Base-by-base conservation (phyloP, 2,329 filamentous ascomycete species). In the Bipolaris zeicola region DNA sequence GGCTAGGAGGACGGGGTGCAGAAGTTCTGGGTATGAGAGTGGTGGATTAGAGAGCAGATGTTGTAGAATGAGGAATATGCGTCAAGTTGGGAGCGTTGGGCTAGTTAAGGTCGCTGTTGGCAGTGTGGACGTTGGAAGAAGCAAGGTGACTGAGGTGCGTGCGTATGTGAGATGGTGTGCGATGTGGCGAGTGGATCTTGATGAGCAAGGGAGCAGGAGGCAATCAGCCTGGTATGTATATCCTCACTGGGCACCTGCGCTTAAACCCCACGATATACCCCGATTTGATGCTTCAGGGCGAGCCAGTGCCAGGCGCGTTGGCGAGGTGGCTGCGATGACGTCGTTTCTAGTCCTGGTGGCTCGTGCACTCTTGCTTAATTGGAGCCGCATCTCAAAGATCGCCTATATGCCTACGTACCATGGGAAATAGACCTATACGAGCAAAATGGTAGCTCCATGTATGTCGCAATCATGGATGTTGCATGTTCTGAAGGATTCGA, bases 1-100 rank as follows among this genome's bases (percentile, higher is more conserved):
- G 61, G 61, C 14, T 14, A 39, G 60, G 46, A 57, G 61, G 53
- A 64, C 70, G 66, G 69, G 57, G 65, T 63, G 50, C 55, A 63
- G 60, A 52, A 58, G 60, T 33, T 60, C 50, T 55, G 47, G 43
- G 41, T 39, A 42, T 26, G 14, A 47, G 53, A 47, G 50, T 57
- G 34, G 47, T 50, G 52, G 55, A 49, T 50, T 52, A 42, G 43
- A 46, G 44, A 47, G 51, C 26, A 41, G 37, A 34, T 24, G 37
- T 46, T 48, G 33, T 50, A 38, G 41, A 47, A 44, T 58, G 43
- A 57, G 33, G 50, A 61, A 37, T 26, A 51, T 53, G 33, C 24
- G 28, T 41, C 36, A 10, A 56, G 58, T 53, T 46, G 48, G 34
- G 46, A 24, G 51, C 36, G 45, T 24, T 49, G 55, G 28, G 31